Evolutionary conservation across 1,139 yeast genomes (phyloP), one percentile per base, ranked within the genome.

Genomic region (Nadsonia commutata): DNA sequence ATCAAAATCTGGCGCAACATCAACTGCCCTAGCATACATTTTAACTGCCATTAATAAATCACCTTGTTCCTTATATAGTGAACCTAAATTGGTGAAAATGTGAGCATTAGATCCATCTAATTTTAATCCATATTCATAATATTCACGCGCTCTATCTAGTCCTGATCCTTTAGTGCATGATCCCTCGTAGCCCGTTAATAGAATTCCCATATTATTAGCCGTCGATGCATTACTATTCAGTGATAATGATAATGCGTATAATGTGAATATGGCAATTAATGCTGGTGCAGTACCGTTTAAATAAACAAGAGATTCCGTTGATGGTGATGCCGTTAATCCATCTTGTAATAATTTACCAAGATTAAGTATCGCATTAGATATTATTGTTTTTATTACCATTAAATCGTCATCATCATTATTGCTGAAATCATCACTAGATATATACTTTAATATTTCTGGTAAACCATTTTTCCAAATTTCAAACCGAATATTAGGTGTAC

Each of bases 311-410:
- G 54, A 47, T 27, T 46, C 46, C 7, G 49, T 31, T 1, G 57
- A 55, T 18, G 49, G 45, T 5, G 62, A 61, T 4, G 63, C 53
- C 22, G 56, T 53, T 18, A 60, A 49, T 4, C 63, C 64, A 41
- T 60, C 64, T 45, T 60, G 65, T n/a, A 60, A 46, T 8, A 60
- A 51, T 43, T 60, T 60, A 17, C 64, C 62, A 20, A 60, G 51
- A 38, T 61, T 60, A 17, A 60, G 50, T 18, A 60, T 48, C 1
- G 62, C 57, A 38, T 60, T 60, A 43, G 54, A 51, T 20, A 50
- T n/a, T n/a, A n/a, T n/a, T n/a, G n/a, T n/a, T n/a, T n/a, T n/a
- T n/a, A n/a, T n/a, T n/a, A n/a, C n/a, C n/a, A n/a, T n/a, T n/a
- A n/a, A n/a, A n/a, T n/a, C n/a, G n/a, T n/a, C n/a, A n/a, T n/a